Base-by-base conservation (phyloP, 2,329 filamentous ascomycete genomes). In the Fusarium staphyleae region DNA sequence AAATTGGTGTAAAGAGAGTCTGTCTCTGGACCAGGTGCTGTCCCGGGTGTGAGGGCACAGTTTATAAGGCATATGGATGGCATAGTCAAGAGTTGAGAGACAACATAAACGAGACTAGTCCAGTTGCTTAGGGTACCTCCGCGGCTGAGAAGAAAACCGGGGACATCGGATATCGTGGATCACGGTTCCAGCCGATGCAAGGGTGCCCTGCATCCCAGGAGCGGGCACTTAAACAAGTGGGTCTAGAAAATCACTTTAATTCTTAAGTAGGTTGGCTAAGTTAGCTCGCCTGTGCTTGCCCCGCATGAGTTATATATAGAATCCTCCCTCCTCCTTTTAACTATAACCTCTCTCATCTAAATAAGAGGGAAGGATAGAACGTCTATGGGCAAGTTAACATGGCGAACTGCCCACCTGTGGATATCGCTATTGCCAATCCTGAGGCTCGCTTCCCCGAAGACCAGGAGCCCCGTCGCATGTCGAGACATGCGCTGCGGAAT, bases 381-480 rank as follows among this genome's bases (percentile, higher is more conserved):
- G 6, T 22, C 13, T 3, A 33, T 33, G 15, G 30, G 4, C 30
- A 16, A n/a, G 13, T 33, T 2, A 50, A 15, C 6, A 60, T 58
- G 42, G 47, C 50, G 9, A 37, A 40, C 33, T 53, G 57, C 7
- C 35, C 49, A 33, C 49, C 49, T 0, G 46, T 65, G 19, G 55
- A 65, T 24, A 55, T 55, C 52, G 52, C 60, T 43, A 41, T 62
- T 22, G 52, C 52, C 42, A 41, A 32, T 18, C 60, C 57, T 24
- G 30, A 55, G 24, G 35, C 55, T 56, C 55, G 52, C 26, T 60
- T 52, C 24, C 42, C 49, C 2, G 22, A 32, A 4, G 55, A 63
- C 33, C 34, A 15, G 2, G 60, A 65, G 37, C 45, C 50, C 4
- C 41, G 18, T 26, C 54, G 54, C 33, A 46, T 40, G 43, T 37